A percentile compares a stretch with the other conserved stretches of the same genome.
Evolutionary conservation across 176 grass and related monocot genomes (phyloP).

Genomic region (Triticum timopheevii): DNA sequence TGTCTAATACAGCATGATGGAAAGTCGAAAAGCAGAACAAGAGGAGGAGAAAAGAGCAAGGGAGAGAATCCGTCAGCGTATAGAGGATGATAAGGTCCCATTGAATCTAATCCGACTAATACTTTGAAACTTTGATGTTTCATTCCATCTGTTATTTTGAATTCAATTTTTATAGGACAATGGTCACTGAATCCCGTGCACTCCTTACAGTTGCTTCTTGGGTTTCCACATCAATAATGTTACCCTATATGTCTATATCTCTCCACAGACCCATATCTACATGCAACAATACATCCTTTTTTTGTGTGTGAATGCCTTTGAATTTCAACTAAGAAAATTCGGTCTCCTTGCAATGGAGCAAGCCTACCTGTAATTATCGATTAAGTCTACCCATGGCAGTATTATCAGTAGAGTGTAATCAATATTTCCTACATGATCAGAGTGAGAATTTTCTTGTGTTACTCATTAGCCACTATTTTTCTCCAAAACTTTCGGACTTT

Average conservation of each 20-base stretch:
- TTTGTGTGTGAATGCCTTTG: background rate
- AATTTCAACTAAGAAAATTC: background rate
- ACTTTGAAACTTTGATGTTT: background rate
- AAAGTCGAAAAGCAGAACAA: slow-evolving; percentile 62
- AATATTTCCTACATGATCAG: background rate
- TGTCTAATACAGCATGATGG: slow-evolving; percentile 57
- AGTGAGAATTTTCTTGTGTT: background rate
- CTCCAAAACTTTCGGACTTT: background rate
- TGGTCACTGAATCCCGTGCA: background rate
- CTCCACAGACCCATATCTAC: background rate
- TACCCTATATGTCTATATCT: background rate
- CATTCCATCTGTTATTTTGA: background rate
- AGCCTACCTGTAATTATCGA: background rate
- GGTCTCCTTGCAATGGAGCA: slow-evolving; percentile 2
- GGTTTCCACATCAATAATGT: slow-evolving; percentile 1
- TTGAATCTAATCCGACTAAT: background rate
- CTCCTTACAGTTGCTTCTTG: background rate
- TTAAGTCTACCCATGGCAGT: background rate
- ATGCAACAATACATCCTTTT: background rate
- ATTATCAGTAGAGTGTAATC: background rate
- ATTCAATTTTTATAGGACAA: background rate
- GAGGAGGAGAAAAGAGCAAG: slow-evolving; percentile 85
- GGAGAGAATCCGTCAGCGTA: slow-evolving; percentile 59
- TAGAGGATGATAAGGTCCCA: slow-evolving; percentile 82
- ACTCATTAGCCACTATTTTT: background rate